Base-by-base conservation (phyloP, 2,329 filamentous ascomycete species). In the Hypoxylon sp. region DNA sequence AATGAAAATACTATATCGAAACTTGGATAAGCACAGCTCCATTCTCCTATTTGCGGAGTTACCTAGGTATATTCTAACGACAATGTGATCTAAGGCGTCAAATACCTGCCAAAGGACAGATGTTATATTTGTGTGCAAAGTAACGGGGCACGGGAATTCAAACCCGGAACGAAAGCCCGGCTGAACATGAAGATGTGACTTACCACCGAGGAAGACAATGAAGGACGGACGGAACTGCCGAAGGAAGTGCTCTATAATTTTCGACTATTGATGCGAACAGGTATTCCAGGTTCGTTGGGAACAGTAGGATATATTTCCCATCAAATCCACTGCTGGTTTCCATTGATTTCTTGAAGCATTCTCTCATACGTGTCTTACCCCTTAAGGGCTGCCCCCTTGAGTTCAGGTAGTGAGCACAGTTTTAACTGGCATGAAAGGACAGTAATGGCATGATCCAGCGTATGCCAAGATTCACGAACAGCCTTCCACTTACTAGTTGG, bases 181-280 rank as follows among this genome's bases (percentile, higher is more conserved):
- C 56, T 64, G 65, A 68, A 58, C 31, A 31, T 22, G n/a, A 49
- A 14, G 7, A 42, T 42, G 31, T 46, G 44, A 14, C 20, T 46
- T 50, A 14, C 20, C 17, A 25, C 35, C 3, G 13, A 60, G 13
- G 25, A 14, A 54, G 4, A 33, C 8, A 25, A n/a, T 8, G 2
- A 64, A 17, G 33, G 50, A 17, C 44, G 8, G 53, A 51, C n/a
- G 44, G 55, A 68, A 48, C 55, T 56, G 25, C 61, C 61, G 50
- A 48, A 48, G 55, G 11, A 64, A 5, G 49, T 35, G 17, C 10
- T 20, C 40, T 40, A 13, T 22, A 42, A 25, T 42, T 46, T 42
- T 46, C 8, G 22, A 50, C 13, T 33, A 25, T 44, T n/a, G 17
- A 22, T 7, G 27, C n/a, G 17, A 17, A 42, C 11, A 40, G 33